Evolutionary conservation across 208 protist species (phyloP), one percentile per base, ranked within the genome.

Genomic region (Eutreptiella sp.): DNA sequence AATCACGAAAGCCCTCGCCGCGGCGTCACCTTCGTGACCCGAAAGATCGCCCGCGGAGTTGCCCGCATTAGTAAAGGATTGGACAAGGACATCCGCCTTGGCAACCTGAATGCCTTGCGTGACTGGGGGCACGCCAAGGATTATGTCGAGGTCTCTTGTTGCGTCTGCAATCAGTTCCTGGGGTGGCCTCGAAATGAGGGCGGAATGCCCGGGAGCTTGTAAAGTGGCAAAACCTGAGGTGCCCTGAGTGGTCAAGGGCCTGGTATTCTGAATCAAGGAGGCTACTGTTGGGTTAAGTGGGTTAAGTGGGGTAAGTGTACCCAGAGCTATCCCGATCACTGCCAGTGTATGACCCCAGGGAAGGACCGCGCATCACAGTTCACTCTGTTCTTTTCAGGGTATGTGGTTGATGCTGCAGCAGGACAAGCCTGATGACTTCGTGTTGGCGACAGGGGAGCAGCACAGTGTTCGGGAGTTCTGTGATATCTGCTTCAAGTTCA

Each of bases 361-460:
- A n/a, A n/a, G n/a, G n/a, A n/a, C n/a, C n/a, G n/a, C n/a, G n/a
- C 1, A n/a, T 16, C n/a, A 14, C 1, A 50, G 39, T 14, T 24
- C 19, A 23, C n/a, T n/a, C n/a, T n/a, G n/a, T n/a, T n/a, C n/a
- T n/a, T n/a, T n/a, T n/a, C 50, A 80, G 23, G 84, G 77, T 27
- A 97, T 97, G 92, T 95, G 88, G 87, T 52, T 93, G 33, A 95
- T 96, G 71, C 68, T 96, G n/a, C 91, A 97, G 73, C 72, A 83
- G 50, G 76, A 90, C 0, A 70, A 78, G 46, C 73, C 89, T 2
- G 71, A 84, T 19, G 92, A 96, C 73, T 96, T 72, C 66, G 88
- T 94, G 27, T 68, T 96, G 5, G 86, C 89, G 29, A 96, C 91
- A 4, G 89, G 89, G 38, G 81, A 92, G 64, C 85, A 73, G 36